Percentiles rank a stretch among this genome's conserved stretches.
These are phyloP conservation scores for Exidia glandulosa DNA, from an alignment of 768 basidiomycete genomes.

Conservation along the genomic window DNA sequence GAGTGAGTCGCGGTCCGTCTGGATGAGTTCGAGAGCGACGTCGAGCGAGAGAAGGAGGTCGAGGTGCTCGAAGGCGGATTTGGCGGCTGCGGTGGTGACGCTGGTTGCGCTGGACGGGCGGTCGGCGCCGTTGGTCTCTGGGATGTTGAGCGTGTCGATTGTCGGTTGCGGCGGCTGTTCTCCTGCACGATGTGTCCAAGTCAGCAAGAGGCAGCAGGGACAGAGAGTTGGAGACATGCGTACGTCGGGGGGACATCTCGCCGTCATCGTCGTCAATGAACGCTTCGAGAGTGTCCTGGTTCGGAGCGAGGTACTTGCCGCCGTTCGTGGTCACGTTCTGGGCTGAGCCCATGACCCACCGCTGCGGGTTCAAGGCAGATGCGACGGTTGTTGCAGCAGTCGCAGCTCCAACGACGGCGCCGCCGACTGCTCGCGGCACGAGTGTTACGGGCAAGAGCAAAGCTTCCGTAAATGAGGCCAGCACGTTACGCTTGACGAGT, in stretches of 20 bases:
- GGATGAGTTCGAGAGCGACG: constrained; percentile 82
- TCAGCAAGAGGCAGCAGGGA: background rate
- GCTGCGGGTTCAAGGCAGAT: constrained; percentile 80
- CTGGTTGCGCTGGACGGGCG: background rate
- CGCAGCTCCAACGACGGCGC: constrained; percentile 49
- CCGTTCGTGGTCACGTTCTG: constrained; percentile 2
- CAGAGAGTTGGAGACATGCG: background rate
- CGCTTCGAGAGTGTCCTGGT: background rate
- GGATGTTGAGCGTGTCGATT: background rate
- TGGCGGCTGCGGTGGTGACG: background rate
- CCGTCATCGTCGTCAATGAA: background rate
- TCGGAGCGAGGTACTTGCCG: constrained; percentile 2
- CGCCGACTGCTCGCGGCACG: constrained; percentile 63
- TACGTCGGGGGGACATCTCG: background rate
- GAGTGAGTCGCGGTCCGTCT: constrained; percentile 80
- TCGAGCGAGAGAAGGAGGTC: constrained; percentile 90
- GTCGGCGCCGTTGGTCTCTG: background rate
- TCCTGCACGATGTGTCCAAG: too few species aligned
- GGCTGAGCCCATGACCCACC: constrained; percentile 39
- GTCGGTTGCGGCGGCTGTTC: too few species aligned
- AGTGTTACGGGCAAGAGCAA: constrained; percentile 92
- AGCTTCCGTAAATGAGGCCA: constrained; percentile 83
- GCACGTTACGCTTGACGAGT: constrained; percentile 81
- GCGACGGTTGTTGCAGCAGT: constrained; percentile 73
- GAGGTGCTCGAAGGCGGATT: constrained; percentile 36